Evolutionary conservation across 306 rosid genomes (phyloP), one percentile per base, ranked within the genome.

Genomic region (Glycyrrhiza uralensis): DNA sequence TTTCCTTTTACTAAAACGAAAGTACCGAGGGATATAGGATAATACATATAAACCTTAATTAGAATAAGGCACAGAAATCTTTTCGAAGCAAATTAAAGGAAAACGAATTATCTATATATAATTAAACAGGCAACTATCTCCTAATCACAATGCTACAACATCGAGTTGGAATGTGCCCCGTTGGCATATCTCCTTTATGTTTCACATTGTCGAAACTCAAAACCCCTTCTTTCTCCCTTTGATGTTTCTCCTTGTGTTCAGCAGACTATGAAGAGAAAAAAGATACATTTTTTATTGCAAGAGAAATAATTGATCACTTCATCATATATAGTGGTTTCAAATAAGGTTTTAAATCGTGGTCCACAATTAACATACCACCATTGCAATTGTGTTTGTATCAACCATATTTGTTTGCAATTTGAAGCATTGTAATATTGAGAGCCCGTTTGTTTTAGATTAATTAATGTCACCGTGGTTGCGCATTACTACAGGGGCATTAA

Each of bases 101-200:
- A 47, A 9, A 61, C 17, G 29, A 23, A 18, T 29, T 54, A 29
- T 57, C 74, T 70, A 76, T 55, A 46, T 70, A 76, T 55, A 46
- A 63, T 71, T 50, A 66, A 55, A 36, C 70, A 52, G 2, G 18
- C 44, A 68, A 60, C 52, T 35, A 7, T 42, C 15, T 45, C 42
- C 5, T 28, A 30, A 30, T 52, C 39, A 18, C 68, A 23, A 3
- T 35, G 32, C 19, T 18, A 23, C 8, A 11, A 54, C 26, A 5
- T 60, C 17, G 47, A 3, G 12, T 59, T 55, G 64, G 50, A 69
- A 75, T 35, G 4, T 49, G 15, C 12, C 38, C 10, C 32, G 5
- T 9, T 62, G 1, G 32, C 20, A 12, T 32, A 19, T 32, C 15
- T 33, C 4, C 24, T 1, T 11, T 10, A 8, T 39, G 57, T 49